Evolutionary conservation across 2,329 filamentous ascomycete genomes (phyloP), one percentile per base, ranked within the genome.

Genomic region (Xylaria sp.): DNA sequence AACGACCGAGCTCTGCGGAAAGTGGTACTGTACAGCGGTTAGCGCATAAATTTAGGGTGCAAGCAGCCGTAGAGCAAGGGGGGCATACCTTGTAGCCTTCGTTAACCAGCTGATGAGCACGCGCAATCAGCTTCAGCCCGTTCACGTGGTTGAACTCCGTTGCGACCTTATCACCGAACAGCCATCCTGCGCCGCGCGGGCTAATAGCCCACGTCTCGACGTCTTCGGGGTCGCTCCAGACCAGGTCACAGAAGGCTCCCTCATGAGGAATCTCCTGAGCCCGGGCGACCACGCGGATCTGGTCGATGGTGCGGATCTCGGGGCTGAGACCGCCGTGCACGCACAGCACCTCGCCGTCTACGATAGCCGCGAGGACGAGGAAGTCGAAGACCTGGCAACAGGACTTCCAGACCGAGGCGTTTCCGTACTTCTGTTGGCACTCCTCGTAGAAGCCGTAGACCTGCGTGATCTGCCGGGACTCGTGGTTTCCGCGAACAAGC

Each of bases 351-450:
- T 97, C 92, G 67, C 97, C 90, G 69, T 99, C 95, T 66, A 99
- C 96, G 62, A 99, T 96, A 58, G 96, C 95, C 51, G 91, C 94
- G 19, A 99, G 82, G 2, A 95, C 96, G 24, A 99, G 84, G 73
- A 96, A 99, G 73, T 99, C 94, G 72, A 99, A 99, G 76, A 99
- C 96, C 72, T 99, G 94, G 60, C 94, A 99, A 74, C 97, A 99
- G 54, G 96, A 94, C 74, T 99, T 96, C 94, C 94, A 99, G n/a
- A 99, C 94, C 44, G 95, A 97, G 11, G 94, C 92, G 69, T 97
- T 97, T 69, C 94, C 94, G 72, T 99, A 99, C 75, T 99, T 99
- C 67, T 94, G 89, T 51, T 92, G 92, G 74, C 94, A 99, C 73
- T 99, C 94, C 56, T 96, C 96, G 74, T 99, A 99, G 75, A 99